Percentiles rank a stretch among this genome's conserved stretches.
Evolutionary conservation across 208 protist genomes (phyloP).

Genomic region (Trypanosoma caninum): DNA sequence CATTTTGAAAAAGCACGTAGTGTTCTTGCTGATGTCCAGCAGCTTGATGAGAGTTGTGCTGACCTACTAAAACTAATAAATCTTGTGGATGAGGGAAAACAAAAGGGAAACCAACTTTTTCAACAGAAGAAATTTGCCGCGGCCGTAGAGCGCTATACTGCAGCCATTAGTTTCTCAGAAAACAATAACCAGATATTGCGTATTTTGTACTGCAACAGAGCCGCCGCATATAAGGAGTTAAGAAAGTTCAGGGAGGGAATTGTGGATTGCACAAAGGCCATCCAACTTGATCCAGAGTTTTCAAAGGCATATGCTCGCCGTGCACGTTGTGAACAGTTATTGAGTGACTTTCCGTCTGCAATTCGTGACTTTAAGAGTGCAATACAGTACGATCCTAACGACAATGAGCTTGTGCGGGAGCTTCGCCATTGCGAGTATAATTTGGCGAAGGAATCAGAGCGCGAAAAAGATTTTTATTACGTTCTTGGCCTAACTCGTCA

Average conservation of each 20-base stretch:
- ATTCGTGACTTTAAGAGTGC: constrained; percentile 86
- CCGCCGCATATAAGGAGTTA: constrained; percentile 87
- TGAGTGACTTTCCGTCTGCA: constrained; percentile 77
- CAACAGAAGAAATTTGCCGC: constrained; percentile 69
- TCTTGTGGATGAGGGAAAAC: constrained; percentile 82
- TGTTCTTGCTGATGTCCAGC: constrained; percentile 40
- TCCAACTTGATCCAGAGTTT: constrained; percentile 79
- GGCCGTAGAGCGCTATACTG: constrained; percentile 74
- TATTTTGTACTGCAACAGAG: constrained; percentile 91
- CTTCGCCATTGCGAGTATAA: constrained; percentile 62
- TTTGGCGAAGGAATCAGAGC: constrained; percentile 71
- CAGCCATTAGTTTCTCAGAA: constrained; percentile 54
- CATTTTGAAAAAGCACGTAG: constrained; percentile 71
- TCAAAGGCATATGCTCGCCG: constrained; percentile 89
- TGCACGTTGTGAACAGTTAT: constrained; percentile 77
- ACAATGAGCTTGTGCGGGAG: constrained; percentile 69
- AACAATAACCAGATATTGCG: constrained; percentile 82
- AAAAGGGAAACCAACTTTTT: constrained; percentile 85
- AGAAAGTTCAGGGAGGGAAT: constrained; percentile 81
- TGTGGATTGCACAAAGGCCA: constrained; percentile 86
- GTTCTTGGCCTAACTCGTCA: constrained; percentile 70
- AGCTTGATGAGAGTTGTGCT: constrained; percentile 67
- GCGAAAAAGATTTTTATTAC: constrained; percentile 88
- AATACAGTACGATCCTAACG: constrained; percentile 58
- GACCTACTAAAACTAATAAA: constrained; percentile 66